Conservation (phyloP, 2,329 filamentous ascomycete genomes). For the Aspergillus melleus region DNA sequence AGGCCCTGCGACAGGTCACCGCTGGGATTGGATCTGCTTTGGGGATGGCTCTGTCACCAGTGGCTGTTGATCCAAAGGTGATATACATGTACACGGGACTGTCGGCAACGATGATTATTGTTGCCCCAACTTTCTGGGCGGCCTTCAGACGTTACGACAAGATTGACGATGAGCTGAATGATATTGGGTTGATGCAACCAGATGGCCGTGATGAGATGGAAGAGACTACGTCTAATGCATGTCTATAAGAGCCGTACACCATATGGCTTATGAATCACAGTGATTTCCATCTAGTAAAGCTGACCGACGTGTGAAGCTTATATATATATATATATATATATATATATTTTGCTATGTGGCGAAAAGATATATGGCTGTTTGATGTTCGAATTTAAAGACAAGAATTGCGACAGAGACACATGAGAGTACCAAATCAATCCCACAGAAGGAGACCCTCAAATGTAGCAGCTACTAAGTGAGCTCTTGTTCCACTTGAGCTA, state of each 20-base stretch:
- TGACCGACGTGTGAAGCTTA: no score
- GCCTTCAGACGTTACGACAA: not conserved
- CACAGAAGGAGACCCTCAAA: no score
- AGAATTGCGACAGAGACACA: no score
- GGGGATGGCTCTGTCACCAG: not conserved
- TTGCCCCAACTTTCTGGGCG: not conserved
- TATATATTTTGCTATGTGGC: no score
- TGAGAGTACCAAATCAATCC: no score
- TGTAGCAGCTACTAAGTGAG: no score
- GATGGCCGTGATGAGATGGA: not conserved
- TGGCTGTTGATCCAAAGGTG: slow-evolving; percentile 1
- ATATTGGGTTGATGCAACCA: not conserved
- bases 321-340: no score
- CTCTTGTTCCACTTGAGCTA: no score
- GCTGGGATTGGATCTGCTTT: slow-evolving; percentile 1
- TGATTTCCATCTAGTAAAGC: no score
- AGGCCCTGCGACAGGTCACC: slow-evolving; percentile 4
- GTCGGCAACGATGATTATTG: not conserved
- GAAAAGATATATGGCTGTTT: no score
- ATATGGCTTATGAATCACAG: no score
- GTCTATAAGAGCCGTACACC: not conserved
- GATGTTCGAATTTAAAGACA: no score
- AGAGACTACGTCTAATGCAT: not conserved
- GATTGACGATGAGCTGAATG: not conserved
- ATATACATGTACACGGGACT: slow-evolving; percentile 2